Conservation (phyloP, 768 basidiomycete species). For the Ramaria rubella region DNA sequence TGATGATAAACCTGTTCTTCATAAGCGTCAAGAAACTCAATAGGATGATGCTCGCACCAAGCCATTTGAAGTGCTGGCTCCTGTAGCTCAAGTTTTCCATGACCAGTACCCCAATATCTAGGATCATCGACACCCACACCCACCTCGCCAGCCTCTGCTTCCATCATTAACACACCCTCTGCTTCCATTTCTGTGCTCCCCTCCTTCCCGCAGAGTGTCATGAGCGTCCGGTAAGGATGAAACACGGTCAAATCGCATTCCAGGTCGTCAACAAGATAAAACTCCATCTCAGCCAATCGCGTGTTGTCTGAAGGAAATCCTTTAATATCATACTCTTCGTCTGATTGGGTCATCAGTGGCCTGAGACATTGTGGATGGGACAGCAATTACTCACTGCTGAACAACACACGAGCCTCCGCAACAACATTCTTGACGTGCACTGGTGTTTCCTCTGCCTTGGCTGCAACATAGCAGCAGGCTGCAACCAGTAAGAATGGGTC, state of each 20-base stretch:
- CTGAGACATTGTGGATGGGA: not conserved
- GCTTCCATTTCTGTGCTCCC: slow-evolving; percentile 32
- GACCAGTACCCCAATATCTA: slow-evolving; percentile 74
- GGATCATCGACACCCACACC: slow-evolving; percentile 49
- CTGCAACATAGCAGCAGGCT: slow-evolving; percentile 92
- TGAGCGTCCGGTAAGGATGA: slow-evolving; percentile 89
- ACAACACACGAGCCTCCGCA: slow-evolving; percentile 70
- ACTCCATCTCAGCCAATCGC: slow-evolving; percentile 97
- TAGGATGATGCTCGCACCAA: slow-evolving; percentile 51
- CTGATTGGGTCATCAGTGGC: slow-evolving; percentile 22
- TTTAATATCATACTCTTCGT: slow-evolving; percentile 65
- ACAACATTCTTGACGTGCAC: slow-evolving; percentile 92
- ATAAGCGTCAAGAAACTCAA: not conserved
- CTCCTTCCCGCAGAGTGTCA: slow-evolving; percentile 67
- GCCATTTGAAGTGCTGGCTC: slow-evolving; percentile 78
- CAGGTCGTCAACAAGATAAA: slow-evolving; percentile 93
- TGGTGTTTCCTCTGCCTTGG: slow-evolving; percentile 95
- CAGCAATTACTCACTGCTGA: slow-evolving; percentile 42
- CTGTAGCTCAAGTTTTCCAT: slow-evolving; percentile 72
- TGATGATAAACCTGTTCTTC: slow-evolving; percentile 78
- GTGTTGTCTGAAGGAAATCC: slow-evolving; percentile 83
- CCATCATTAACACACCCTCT: slow-evolving; percentile 20
- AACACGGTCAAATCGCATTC: slow-evolving; percentile 92
- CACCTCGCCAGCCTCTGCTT: slow-evolving; percentile 50
- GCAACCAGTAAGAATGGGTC: slow-evolving; percentile 91